These are phyloP conservation scores for Didymella arachidicola DNA, from an alignment of 2,329 filamentous ascomycete genomes.

Conservation along the genomic window DNA sequence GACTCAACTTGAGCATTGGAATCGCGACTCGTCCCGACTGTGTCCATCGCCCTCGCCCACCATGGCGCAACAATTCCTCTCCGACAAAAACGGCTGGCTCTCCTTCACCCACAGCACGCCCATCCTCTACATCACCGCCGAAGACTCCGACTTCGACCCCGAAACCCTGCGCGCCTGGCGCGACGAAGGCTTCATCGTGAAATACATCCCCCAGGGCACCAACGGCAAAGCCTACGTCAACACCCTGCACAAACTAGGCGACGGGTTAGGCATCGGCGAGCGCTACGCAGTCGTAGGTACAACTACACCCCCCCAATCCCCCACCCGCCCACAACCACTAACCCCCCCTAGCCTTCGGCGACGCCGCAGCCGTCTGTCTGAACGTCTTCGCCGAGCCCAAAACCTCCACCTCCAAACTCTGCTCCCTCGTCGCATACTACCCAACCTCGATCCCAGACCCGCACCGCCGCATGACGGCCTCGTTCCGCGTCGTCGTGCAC, in stretches of 20 bases:
- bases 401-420: constrained; percentile 59
- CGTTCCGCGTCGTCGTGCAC: constrained; percentile 63
- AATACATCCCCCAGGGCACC: constrained; percentile 63
- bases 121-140: constrained; percentile 59
- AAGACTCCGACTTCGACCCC: constrained; percentile 64
- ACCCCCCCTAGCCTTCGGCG: constrained; percentile 62
- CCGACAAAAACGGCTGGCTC: constrained; percentile 49
- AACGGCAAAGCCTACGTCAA: constrained; percentile 58
- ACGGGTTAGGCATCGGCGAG: constrained; percentile 65
- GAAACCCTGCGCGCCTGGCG: constrained; percentile 63
- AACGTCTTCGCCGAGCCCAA: constrained; percentile 65
- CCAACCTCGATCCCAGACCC: constrained; percentile 65
- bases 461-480: constrained; percentile 54
- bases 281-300: constrained; percentile 69
- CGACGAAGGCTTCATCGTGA: constrained; percentile 67
- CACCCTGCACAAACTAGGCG: constrained; percentile 59
- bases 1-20: too few species aligned
- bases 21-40: too few species aligned
- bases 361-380: constrained; percentile 67
- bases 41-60: background rate
- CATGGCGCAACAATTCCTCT: constrained; percentile 50
- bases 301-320: constrained; percentile 42
- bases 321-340: background rate
- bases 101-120: constrained; percentile 54
- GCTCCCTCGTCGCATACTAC: constrained; percentile 69